Percentiles rank a stretch among this genome's conserved stretches.
Evolutionary conservation across 2,329 filamentous ascomycete species (phyloP).

Genomic region (Nigrospora osmanthi): DNA sequence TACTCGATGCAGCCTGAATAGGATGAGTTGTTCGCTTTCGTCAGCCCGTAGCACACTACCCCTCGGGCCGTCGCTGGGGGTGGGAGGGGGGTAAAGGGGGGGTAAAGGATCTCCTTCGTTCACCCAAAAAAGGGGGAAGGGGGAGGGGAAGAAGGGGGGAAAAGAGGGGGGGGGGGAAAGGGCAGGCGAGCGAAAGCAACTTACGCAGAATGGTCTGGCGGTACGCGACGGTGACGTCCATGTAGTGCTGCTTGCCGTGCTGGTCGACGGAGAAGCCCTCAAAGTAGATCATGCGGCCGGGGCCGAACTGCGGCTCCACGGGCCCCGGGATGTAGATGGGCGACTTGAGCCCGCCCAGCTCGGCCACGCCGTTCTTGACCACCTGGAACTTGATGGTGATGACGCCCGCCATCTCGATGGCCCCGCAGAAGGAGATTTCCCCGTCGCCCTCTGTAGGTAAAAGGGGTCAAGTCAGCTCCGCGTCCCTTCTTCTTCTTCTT

Average conservation of each 20-base stretch:
- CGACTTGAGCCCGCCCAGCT: constrained; percentile 63
- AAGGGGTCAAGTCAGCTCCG: neutral
- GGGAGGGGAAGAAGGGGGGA: neutral
- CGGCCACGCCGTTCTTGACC: constrained; percentile 70
- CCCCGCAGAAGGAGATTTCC: constrained; percentile 82
- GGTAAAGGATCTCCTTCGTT: too few relatives aligned
- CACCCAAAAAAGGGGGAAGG: neutral
- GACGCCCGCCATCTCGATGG: constrained; percentile 88
- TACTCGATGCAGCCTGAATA: constrained; percentile 64
- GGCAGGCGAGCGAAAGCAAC: constrained; percentile 5
- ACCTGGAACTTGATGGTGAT: constrained; percentile 89
- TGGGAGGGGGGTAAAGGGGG: too few relatives aligned
- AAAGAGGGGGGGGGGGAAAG: neutral
- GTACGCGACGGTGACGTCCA: constrained; percentile 82
- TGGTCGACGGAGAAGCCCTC: constrained; percentile 89
- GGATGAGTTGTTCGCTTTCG: neutral
- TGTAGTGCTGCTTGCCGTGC: constrained; percentile 79
- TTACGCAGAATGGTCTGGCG: constrained; percentile 65
- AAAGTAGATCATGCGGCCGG: constrained; percentile 74
- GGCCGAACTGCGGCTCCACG: constrained; percentile 81
- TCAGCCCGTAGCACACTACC: neutral
- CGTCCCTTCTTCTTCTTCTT: too few relatives aligned
- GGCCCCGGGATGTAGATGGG: constrained; percentile 83
- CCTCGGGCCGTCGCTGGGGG: neutral
- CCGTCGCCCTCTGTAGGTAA: constrained; percentile 62